Percentiles rank a stretch among this genome's conserved stretches.
These are phyloP conservation scores for Magnolia sinica DNA, from an alignment of 164 flowering plant species.

Conservation along the genomic window DNA sequence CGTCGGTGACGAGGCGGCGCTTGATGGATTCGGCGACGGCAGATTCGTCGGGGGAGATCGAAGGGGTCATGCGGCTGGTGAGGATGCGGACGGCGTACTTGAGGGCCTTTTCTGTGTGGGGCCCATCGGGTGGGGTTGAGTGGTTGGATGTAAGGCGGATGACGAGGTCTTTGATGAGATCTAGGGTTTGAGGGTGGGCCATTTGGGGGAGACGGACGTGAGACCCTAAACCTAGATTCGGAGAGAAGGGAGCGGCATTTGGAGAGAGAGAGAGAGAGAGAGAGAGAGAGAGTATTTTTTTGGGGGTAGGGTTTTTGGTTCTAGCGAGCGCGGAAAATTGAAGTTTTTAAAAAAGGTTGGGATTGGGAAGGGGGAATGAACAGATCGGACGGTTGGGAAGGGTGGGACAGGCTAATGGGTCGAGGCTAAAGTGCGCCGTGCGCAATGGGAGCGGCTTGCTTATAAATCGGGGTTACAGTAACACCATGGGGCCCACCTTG, in stretches of 20 bases:
- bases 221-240: constrained; percentile 4
- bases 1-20: constrained; percentile 76
- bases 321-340: constrained; percentile 34
- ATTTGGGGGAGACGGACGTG: background rate
- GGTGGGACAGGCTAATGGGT: background rate
- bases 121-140: constrained; percentile 8
- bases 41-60: constrained; percentile 68
- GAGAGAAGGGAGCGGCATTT: background rate
- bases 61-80: constrained; percentile 81
- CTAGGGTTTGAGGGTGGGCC: constrained; percentile 26
- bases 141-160: constrained; percentile 36
- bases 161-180: constrained; percentile 85
- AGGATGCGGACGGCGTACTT: constrained; percentile 77
- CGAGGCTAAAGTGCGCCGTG: background rate
- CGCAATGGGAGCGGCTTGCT: background rate
- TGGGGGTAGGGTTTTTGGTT: constrained; percentile 15
- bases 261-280: background rate
- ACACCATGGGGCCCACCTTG: background rate
- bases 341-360: background rate
- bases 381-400: background rate
- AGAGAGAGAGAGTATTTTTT: background rate
- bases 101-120: constrained; percentile 39
- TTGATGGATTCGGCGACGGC: constrained; percentile 91
- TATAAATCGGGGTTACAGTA: background rate
- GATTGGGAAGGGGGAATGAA: background rate